These are phyloP conservation scores for Paecilomyces fulvus DNA, from an alignment of 2,329 filamentous ascomycete genomes.

Conservation along the genomic window DNA sequence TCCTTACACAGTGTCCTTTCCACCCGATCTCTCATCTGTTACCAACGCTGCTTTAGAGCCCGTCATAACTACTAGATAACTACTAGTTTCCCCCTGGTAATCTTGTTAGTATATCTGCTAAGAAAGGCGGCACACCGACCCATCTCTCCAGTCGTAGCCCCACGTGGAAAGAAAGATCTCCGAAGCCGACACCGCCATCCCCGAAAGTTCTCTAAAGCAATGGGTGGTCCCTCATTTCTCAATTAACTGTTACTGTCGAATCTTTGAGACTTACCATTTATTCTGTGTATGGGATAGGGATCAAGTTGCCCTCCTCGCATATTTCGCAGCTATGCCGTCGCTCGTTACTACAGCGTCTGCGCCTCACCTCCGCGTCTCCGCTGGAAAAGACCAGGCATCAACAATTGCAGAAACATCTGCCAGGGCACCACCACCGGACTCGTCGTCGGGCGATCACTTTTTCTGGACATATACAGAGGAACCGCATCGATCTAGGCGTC, in stretches of 20 bases:
- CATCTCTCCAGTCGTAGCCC: conserved; percentile 2
- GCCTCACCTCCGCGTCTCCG: conserved; percentile 26
- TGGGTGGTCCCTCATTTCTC: not conserved
- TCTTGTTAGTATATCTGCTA: not conserved
- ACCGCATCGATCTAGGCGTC: conserved; percentile 80
- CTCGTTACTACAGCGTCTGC: conserved; percentile 21
- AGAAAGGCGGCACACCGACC: not conserved
- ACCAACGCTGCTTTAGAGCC: no score
- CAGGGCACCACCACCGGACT: conserved; percentile 22
- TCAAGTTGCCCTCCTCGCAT: conserved; percentile 1
- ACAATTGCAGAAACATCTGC: conserved; percentile 11
- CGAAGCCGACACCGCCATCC: not conserved
- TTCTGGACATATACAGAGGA: conserved; percentile 99
- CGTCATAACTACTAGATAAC: no score
- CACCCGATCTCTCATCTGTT: no score
- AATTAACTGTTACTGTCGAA: not conserved
- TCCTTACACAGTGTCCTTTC: no score
- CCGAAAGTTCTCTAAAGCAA: not conserved
- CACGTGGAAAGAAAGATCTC: conserved; percentile 6
- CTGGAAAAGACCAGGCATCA: conserved; percentile 16
- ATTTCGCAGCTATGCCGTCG: conserved; percentile 17
- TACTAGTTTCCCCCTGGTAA: not conserved
- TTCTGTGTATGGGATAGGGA: conserved; percentile 13
- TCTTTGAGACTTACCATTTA: not conserved
- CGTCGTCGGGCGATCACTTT: conserved; percentile 53